Base-by-base conservation (phyloP, 495 filamentous ascomycete species). In the Penicillium waksmanii region DNA sequence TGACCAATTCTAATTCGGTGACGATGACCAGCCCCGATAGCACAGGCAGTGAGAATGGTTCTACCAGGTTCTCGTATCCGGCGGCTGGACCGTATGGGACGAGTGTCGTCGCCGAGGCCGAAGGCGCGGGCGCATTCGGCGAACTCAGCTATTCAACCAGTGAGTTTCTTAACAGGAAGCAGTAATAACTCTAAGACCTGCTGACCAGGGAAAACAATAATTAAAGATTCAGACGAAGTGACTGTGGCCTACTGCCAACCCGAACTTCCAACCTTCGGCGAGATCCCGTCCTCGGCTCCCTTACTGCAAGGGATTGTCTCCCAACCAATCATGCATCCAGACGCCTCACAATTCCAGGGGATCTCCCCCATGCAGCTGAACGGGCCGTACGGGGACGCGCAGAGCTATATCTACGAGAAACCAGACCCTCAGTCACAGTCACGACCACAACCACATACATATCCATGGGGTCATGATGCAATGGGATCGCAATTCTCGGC, bases 21-120 rank as follows among this genome's bases (percentile, higher is more conserved):
- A 59, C 58, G 23, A 59, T 71, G 3, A 63, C 59, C 18, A 71
- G 68, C 50, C 68, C 68, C 5, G 66, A 61, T 53, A 71, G 68
- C 52, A 69, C 63, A 25, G 63, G 63, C 19, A 71, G 66, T 54
- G 66, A 69, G 6, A 56, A 48, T 56, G 61, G 60, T 3, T 44
- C 53, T 15, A 51, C 35, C 31, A 47, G 36, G 47, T 50, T 47
- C 33, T 43, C 47, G 10, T 60, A 62, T 65, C 50, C 58, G 3
- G n/a, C 58, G 48, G 27, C 53, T 11, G 61, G 25, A 15, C n/a
- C 43, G 36, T 64, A 56, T 53, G 47, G 31, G 40, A 55, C 59
- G 43, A 51, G 57, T 19, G 4, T 23, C 23, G 38, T 56, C 44
- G 61, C 38, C 12, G 62, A 67, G 44, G 21, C 19, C 46, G 46